Evolutionary conservation across 2,329 filamentous ascomycete genomes (phyloP), one percentile per base, ranked within the genome.

Genomic region (Trichoderma breve): DNA sequence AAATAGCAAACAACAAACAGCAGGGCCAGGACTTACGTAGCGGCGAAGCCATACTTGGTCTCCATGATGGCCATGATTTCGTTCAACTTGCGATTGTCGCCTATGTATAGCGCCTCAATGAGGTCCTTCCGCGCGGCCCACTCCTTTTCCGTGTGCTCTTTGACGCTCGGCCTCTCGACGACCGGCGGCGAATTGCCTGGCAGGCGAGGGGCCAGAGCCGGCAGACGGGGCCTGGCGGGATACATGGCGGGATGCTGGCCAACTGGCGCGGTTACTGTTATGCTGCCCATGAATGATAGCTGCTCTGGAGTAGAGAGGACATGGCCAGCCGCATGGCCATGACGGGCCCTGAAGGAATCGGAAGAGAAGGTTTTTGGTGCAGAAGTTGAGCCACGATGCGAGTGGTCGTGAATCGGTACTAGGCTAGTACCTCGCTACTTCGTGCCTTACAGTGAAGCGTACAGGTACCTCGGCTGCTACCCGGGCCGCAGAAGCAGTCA

Each of bases 51-150:
- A 74, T 82, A 75, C 47, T 76, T 77, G 24, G 77, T 74, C 57
- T 80, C 77, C 66, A 82, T 74, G 15, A 82, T 79, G 58, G 78
- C 73, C 80, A 81, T 82, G 70, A 78, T 81, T 67, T 82, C 80
- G 39, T 77, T 78, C 53, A 82, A 74, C 73, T 80, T 82, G 61
- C 79, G 79, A 68, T 79, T 79, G 36, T 82, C 80, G 53, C 71
- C 70, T 32, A 82, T 80, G 65, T 82, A 82, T 7, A 82, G 73
- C 47, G 74, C 77, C 70, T 76, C 77, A 67, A 82, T 81, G 67
- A 79, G 73, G n/a, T 75, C 75, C 66, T 76, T 78, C 73, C 78
- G 78, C 12, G 75, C 74, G 72, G 79, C 76, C 81, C 81, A 82
- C 70, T 82, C 81, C 21, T 76, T 74, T 65, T 81, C 80, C 5